Conservation (phyloP, 495 filamentous ascomycete genomes). For the Polyplosphaeria fusca region DNA sequence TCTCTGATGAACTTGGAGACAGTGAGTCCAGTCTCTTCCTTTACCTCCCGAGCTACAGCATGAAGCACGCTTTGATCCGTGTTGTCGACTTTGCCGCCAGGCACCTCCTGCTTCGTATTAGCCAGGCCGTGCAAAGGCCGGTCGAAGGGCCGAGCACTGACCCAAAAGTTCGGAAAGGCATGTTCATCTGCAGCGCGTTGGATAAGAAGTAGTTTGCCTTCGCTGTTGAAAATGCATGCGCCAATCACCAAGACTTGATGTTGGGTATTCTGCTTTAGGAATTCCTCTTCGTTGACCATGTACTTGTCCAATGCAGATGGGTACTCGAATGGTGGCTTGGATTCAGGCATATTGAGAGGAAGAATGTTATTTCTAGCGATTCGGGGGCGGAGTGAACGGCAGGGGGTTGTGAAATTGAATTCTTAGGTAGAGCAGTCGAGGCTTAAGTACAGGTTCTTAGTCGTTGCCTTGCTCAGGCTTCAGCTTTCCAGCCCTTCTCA, state of each 20-base stretch:
- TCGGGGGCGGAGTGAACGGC: neutral
- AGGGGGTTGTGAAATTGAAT: neutral
- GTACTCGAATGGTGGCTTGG: conserved; percentile 12
- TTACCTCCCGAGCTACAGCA: conserved; percentile 53
- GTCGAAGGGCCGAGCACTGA: conserved; percentile 3
- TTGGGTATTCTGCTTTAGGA: conserved; percentile 15
- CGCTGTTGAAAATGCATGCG: conserved; percentile 35
- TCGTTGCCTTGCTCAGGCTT: conserved; percentile 4
- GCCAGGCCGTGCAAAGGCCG: neutral
- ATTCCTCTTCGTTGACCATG: conserved; percentile 20
- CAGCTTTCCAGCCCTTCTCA: neutral
- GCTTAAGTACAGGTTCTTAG: neutral
- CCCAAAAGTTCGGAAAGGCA: conserved; percentile 42
- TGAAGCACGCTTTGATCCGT: conserved; percentile 54
- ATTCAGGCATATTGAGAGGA: neutral
- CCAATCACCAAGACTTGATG: conserved; percentile 11
- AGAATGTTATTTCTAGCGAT: too few species aligned
- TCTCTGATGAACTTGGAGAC: conserved; percentile 47
- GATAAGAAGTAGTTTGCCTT: conserved; percentile 53
- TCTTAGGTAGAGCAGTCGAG: neutral
- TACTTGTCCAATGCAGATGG: conserved; percentile 16
- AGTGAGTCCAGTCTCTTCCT: conserved; percentile 58
- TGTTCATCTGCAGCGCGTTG: conserved; percentile 46
- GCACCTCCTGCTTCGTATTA: conserved; percentile 52
- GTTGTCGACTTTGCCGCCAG: conserved; percentile 53